Base-by-base conservation (phyloP, 2,329 filamentous ascomycete genomes). In the Periconia digitata region DNA sequence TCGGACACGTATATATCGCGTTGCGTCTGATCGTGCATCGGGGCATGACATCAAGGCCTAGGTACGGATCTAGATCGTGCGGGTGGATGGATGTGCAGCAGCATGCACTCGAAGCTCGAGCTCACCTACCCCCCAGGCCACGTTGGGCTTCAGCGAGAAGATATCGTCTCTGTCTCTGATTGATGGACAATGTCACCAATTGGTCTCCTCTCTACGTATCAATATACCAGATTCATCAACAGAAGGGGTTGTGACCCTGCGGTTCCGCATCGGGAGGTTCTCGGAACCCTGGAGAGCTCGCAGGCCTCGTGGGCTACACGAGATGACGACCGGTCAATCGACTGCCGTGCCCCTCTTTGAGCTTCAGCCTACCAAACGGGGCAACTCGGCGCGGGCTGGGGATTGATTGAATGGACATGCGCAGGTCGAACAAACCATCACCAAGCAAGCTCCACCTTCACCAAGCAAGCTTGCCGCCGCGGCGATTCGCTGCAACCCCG, bases 401-500 rank as follows among this genome's bases (percentile, higher is more conserved):
- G 21, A 18, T 4, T 23, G n/a, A 41, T 12, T n/a, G 27, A 36
- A 29, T 48, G 32, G 46, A 16, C 35, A 38, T 23, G 39, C 21
- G 27, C 32, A 37, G 42, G 40, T 53, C 49, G 53, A 47, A 54
- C 50, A 44, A 50, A 55, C 46, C 54, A 47, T 55, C 49, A 47
- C 51, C 44, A 44, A 42, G 27, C 45, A 54, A 54, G 56, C 58
- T n/a, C n/a, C n/a, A n/a, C n/a, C n/a, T n/a, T n/a, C 4, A 32
- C 27, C 3, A 32, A 13, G 10, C 4, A 12, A 32, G 27, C 27
- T 13, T 32, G 27, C 27, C 3, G 58, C 55, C 47, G 58, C 55
- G 45, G 60, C 52, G 57, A 71, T 69, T 69, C 63, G 68, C 60
- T 58, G 51, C 46, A 51, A 69, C 66, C 68, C 68, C 68, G 67